phyloP scores from a whole-genome alignment of 345 rosid species.

The Acer saccharum region DNA sequence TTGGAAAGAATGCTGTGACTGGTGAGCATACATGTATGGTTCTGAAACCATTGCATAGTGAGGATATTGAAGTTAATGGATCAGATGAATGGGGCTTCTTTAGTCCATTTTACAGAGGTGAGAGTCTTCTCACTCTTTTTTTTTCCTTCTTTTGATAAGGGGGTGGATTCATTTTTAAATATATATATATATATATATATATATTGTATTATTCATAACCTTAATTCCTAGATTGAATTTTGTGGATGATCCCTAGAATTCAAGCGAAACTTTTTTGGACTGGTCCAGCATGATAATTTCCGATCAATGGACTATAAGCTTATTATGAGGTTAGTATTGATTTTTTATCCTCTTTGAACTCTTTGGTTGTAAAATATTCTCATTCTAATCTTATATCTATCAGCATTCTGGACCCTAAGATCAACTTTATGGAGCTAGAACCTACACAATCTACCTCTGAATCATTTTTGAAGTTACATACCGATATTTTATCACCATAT shows the following conservation, averaged over 20 bases:
- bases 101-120: constrained; percentile 88
- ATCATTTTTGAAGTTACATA: constrained; percentile 50
- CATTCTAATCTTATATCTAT: constrained; percentile 25
- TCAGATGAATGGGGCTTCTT: constrained; percentile 88
- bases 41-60: constrained; percentile 70
- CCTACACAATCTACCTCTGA: constrained; percentile 42
- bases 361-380: constrained; percentile 21
- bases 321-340: constrained; percentile 74
- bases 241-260: constrained; percentile 52
- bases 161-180: not conserved
- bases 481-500: constrained; percentile 52
- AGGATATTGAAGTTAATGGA: constrained; percentile 56
- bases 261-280: constrained; percentile 66
- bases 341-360: constrained; percentile 9
- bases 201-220: not conserved
- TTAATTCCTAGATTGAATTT: constrained; percentile 14
- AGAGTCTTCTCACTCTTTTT: constrained; percentile 15
- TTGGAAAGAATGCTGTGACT: constrained; percentile 72
- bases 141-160: not conserved
- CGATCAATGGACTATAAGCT: constrained; percentile 84
- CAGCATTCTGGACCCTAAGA: constrained; percentile 90
- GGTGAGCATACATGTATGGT: constrained; percentile 97
- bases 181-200: constrained; percentile 10
- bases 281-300: constrained; percentile 52
- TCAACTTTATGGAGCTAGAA: constrained; percentile 52